phyloP scores from a whole-genome alignment of 1,284 basidiomycete genomes.

The Heterobasidion annosum region DNA sequence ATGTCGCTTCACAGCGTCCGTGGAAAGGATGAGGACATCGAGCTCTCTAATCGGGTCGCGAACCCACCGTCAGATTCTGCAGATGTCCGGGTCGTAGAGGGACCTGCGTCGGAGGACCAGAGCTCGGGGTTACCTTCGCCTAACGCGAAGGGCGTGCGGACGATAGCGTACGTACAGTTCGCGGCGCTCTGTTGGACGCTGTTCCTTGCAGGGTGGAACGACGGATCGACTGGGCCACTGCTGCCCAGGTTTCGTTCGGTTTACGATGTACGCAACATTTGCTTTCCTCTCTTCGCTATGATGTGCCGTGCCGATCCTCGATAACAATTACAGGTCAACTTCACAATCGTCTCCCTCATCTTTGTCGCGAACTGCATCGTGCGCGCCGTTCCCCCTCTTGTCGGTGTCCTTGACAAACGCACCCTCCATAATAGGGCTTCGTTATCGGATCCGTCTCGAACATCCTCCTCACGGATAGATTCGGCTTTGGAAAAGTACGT shows the following conservation, averaged over 20 bases:
- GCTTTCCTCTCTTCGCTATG: constrained; percentile 6
- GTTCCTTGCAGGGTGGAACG: constrained; percentile 51
- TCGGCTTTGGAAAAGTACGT: constrained; percentile 49
- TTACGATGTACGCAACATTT: constrained; percentile 30
- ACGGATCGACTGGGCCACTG: constrained; percentile 50
- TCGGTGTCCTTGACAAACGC: neutral
- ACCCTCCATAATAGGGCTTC: constrained; percentile 35
- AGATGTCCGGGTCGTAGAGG: neutral
- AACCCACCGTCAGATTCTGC: neutral
- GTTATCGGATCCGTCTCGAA: constrained; percentile 37
- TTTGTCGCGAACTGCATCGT: constrained; percentile 50
- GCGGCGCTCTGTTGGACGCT: constrained; percentile 27
- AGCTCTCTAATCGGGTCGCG: neutral
- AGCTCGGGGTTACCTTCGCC: too few species aligned
- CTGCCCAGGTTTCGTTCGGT: constrained; percentile 43
- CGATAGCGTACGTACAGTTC: constrained; percentile 22
- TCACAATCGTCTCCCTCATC: constrained; percentile 40
- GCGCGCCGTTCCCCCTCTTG: constrained; percentile 6
- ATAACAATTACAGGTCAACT: constrained; percentile 24
- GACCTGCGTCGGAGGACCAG: too few species aligned
- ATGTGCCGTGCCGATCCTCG: neutral
- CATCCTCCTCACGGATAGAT: constrained; percentile 36
- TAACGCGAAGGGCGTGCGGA: neutral
- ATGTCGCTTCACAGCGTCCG: neutral
- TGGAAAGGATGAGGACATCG: neutral